Base-by-base conservation (phyloP, 2,329 filamentous ascomycete species). In the Nigrospora sphaerica region DNA sequence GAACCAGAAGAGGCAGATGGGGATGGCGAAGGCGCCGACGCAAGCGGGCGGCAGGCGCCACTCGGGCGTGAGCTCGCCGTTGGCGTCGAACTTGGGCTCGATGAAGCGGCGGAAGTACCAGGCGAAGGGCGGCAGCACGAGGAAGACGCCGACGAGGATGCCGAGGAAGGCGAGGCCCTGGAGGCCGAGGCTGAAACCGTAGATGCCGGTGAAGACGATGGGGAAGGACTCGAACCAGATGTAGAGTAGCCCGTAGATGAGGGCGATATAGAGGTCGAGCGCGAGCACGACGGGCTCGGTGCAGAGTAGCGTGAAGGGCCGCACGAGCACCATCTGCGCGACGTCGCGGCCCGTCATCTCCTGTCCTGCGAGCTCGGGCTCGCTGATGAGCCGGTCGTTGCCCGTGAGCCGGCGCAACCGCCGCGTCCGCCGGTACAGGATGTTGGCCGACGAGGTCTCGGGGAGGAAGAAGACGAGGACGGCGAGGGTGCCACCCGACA, bases 31-130 rank as follows among this genome's bases (percentile, higher is more conserved):
- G 3, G 74, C 77, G 38, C 83, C 84, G 23, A 71, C 58, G 39
- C 78, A 73, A 12, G 72, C 68, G 41, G 82, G 77, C 35, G 81
- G 78, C 34, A 87, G 70, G 48, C 82, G 74, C 67, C 77, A 84
- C 62, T 87, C 83, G 13, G 83, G 83, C 64, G 83, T 80, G 39
- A 66, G 54, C 34, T 59, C 73, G 56, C 84, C 78, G 28, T 81
- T 74, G 42, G 71, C 71, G 37, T 71, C 61, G 58, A 86, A 85
- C 37, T 82, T 74, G 35, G 83, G 66, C 17, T 78, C 71, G 54
- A 85, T 81, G 12, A 80, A 80, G 14, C 77, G 80, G 60, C 80
- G 82, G 32, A 83, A 70, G 58, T 85, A 85, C 28, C 84, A 60
- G 32, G 83, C 76, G 31, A 81, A 81, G 23, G 83, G 62, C 28